Percentiles rank a stretch among this genome's conserved stretches.
Conservation (phyloP, 805 yeast species). For the Zygoascus bituminiphila region DNA sequence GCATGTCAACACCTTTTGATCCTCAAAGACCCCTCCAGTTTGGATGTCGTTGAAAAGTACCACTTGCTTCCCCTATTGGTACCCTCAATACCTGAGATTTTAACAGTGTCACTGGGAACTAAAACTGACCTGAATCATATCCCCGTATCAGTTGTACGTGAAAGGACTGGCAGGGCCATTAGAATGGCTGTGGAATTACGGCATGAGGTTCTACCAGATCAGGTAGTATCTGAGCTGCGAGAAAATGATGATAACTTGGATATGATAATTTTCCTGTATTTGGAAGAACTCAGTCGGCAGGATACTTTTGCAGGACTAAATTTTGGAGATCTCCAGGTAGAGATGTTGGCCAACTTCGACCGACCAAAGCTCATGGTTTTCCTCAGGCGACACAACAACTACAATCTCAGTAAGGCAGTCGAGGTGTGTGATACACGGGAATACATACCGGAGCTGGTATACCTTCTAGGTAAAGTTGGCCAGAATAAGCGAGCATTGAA, state of each 20-base stretch:
- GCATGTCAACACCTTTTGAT: constrained; percentile 60
- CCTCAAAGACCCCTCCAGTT: constrained; percentile 44
- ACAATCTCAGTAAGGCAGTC: constrained; percentile 65
- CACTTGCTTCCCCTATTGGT: constrained; percentile 52
- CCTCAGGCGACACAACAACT: constrained; percentile 45
- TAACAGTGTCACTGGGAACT: constrained; percentile 27
- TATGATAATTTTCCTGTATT: constrained; percentile 52
- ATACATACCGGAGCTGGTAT: constrained; percentile 66
- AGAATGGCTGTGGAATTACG: constrained; percentile 52
- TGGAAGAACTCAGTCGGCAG: constrained; percentile 46
- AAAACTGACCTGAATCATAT: constrained; percentile 29
- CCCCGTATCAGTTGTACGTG: constrained; percentile 36
- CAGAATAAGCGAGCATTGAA: constrained; percentile 66
- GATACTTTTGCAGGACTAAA: constrained; percentile 50
- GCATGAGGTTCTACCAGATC: constrained; percentile 52
- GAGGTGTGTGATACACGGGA: constrained; percentile 47
- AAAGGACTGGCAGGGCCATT: constrained; percentile 38
- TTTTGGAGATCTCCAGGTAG: constrained; percentile 61
- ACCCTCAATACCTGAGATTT: constrained; percentile 39
- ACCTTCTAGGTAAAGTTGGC: constrained; percentile 74
- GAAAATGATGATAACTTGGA: constrained; percentile 20
- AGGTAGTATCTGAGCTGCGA: constrained; percentile 41
- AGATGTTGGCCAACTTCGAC: constrained; percentile 56
- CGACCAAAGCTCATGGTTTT: constrained; percentile 49
- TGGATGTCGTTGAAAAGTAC: constrained; percentile 51